These are phyloP conservation scores for Calonectria ilicicola DNA, from an alignment of 2,329 filamentous ascomycete genomes.

Conservation along the genomic window DNA sequence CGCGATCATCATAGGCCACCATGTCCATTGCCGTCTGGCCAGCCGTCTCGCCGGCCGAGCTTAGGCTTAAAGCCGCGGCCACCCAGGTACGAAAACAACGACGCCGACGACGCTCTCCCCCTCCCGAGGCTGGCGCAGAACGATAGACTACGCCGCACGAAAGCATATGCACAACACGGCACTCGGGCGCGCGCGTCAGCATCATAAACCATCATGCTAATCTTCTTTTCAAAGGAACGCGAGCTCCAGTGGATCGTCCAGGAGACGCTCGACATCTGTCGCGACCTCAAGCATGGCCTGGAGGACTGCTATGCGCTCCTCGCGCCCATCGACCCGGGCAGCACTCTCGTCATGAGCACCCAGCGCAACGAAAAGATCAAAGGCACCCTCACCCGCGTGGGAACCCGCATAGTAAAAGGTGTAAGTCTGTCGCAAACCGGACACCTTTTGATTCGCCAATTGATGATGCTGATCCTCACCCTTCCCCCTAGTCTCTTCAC, in stretches of 20 bases:
- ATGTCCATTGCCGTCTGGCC: conserved; percentile 74
- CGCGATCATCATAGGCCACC: conserved; percentile 29
- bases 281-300: conserved; percentile 72
- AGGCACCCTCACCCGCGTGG: conserved; percentile 89
- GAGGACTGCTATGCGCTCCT: conserved; percentile 91
- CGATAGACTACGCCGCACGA: neutral
- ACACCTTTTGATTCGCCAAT: conserved; percentile 32
- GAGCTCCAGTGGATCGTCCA: conserved; percentile 68
- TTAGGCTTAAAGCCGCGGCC: conserved; percentile 62
- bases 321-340: conserved; percentile 85
- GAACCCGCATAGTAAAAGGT: conserved; percentile 91
- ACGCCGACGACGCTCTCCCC: no score
- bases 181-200: neutral
- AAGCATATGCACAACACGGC: neutral
- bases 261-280: conserved; percentile 61
- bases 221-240: conserved; percentile 53
- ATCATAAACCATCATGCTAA: conserved; percentile 38
- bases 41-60: conserved; percentile 61
- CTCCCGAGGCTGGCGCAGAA: neutral
- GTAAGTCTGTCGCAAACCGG: conserved; percentile 59
- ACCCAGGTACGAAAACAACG: conserved; percentile 64
- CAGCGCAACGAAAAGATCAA: conserved; percentile 90
- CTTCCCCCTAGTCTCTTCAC: conserved; percentile 76
- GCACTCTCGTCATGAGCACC: conserved; percentile 90
- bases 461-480: neutral